These are phyloP conservation scores for Plectosphaerella sp. DNA, from an alignment of 2,329 filamentous ascomycete genomes.

Conservation along the genomic window DNA sequence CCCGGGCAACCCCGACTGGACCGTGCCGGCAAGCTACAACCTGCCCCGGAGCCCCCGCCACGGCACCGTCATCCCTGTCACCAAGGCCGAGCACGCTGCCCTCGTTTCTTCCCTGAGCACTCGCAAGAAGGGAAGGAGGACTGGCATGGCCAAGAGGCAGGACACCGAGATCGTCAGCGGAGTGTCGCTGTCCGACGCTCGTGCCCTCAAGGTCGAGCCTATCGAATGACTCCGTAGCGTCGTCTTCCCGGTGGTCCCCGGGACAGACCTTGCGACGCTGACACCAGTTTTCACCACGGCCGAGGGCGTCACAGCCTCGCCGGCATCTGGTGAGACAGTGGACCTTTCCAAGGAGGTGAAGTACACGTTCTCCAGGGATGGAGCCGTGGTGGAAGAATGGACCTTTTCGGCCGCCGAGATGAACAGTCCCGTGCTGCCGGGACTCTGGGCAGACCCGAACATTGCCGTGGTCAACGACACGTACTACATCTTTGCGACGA, in stretches of 20 bases:
- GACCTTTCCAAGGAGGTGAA: slow-evolving; percentile 11
- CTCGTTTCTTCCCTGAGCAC: slow-evolving; percentile 16
- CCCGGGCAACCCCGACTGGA: slow-evolving; percentile 44
- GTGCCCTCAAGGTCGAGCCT: slow-evolving; percentile 10
- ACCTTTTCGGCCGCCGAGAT: slow-evolving; percentile 12
- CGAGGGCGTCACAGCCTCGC: slow-evolving; percentile 11
- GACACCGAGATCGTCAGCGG: slow-evolving; percentile 7
- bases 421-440: slow-evolving; percentile 29
- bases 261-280: slow-evolving; percentile 12
- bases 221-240: slow-evolving; percentile 10
- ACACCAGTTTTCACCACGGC: slow-evolving; percentile 14
- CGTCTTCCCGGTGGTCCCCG: slow-evolving; percentile 13
- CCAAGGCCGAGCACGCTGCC: slow-evolving; percentile 35
- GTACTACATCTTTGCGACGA: slow-evolving; percentile 44
- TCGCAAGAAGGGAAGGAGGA: slow-evolving; percentile 32
- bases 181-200: slow-evolving; percentile 8
- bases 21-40: slow-evolving; percentile 36
- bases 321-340: slow-evolving; percentile 11
- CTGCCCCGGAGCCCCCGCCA: slow-evolving; percentile 47
- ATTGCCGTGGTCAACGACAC: slow-evolving; percentile 35
- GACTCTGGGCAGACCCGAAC: slow-evolving; percentile 41
- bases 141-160: slow-evolving; percentile 6
- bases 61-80: slow-evolving; percentile 48
- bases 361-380: slow-evolving; percentile 11
- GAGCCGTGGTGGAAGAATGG: slow-evolving; percentile 6